Percentiles rank a stretch among this genome's conserved stretches.
Evolutionary conservation across 768 basidiomycete genomes (phyloP).

Genomic region (Lepiota subincarnata): DNA sequence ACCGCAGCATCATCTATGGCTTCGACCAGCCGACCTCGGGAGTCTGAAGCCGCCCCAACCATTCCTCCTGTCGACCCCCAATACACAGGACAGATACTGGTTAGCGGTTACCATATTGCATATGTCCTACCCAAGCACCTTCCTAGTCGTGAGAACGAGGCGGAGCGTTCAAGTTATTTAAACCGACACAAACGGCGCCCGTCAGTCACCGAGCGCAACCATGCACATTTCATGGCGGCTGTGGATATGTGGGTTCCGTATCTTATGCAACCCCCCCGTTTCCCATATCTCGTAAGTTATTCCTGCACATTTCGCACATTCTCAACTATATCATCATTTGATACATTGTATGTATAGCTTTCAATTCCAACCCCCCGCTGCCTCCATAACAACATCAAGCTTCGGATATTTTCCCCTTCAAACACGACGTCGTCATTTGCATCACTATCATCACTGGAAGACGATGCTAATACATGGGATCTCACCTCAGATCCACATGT

Average conservation of each 20-base stretch:
- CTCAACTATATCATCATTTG: slow-evolving; percentile 1
- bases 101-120: slow-evolving; percentile 73
- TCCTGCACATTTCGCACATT: not conserved
- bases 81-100: slow-evolving; percentile 72
- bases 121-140: slow-evolving; percentile 74
- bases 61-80: slow-evolving; percentile 53
- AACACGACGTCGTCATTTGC: slow-evolving; percentile 56
- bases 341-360: slow-evolving; percentile 38
- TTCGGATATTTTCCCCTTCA: slow-evolving; percentile 68
- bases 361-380: slow-evolving; percentile 77
- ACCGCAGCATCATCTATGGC: slow-evolving; percentile 23
- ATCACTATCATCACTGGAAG: slow-evolving; percentile 73
- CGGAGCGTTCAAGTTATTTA: not conserved
- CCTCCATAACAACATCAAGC: slow-evolving; percentile 67
- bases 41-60: slow-evolving; percentile 27
- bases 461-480: slow-evolving; percentile 68
- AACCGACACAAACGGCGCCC: slow-evolving; percentile 38
- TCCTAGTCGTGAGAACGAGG: slow-evolving; percentile 22
- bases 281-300: slow-evolving; percentile 64
- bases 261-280: slow-evolving; percentile 59
- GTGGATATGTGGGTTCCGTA: slow-evolving; percentile 76
- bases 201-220: slow-evolving; percentile 57
- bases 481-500: slow-evolving; percentile 75
- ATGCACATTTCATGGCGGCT: slow-evolving; percentile 75
- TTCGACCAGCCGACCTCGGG: slow-evolving; percentile 32